Evolutionary conservation across 805 yeast species (phyloP).

Genomic region (Starmerella khaoyaiensis): DNA sequence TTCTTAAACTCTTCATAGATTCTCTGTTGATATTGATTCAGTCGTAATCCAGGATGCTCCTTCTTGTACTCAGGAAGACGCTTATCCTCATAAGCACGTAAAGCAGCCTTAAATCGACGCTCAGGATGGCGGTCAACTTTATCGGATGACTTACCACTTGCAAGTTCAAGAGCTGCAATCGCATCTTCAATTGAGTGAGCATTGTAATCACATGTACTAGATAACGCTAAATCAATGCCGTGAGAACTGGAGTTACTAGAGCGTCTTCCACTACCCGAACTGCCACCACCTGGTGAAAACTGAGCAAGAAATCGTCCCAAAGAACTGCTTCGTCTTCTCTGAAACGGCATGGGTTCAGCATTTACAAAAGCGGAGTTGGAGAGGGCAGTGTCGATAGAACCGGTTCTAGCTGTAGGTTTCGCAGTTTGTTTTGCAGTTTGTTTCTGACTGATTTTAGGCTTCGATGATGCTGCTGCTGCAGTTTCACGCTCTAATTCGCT

Average conservation of each 20-base stretch:
- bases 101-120: constrained; percentile 74
- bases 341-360: no score
- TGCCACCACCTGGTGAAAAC: no score
- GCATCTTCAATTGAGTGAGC: constrained; percentile 73
- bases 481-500: constrained; percentile 52
- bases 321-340: no score
- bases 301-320: no score
- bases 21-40: constrained; percentile 64
- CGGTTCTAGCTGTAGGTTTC: no score
- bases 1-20: constrained; percentile 70
- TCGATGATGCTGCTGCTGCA: constrained; percentile 42
- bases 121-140: constrained; percentile 74
- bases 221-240: constrained; percentile 41
- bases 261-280: no score
- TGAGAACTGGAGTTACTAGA: constrained; percentile 35
- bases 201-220: constrained; percentile 44
- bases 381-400: no score
- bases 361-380: no score
- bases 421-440: constrained; percentile 48
- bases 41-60: constrained; percentile 69
- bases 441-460: constrained; percentile 40
- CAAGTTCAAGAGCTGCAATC: constrained; percentile 59
- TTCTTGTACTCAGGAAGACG: constrained; percentile 59
- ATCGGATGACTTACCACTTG: constrained; percentile 36
- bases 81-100: constrained; percentile 53